Evolutionary conservation across 495 filamentous ascomycete species (phyloP).

Genomic region (Podospora anserina): DNA sequence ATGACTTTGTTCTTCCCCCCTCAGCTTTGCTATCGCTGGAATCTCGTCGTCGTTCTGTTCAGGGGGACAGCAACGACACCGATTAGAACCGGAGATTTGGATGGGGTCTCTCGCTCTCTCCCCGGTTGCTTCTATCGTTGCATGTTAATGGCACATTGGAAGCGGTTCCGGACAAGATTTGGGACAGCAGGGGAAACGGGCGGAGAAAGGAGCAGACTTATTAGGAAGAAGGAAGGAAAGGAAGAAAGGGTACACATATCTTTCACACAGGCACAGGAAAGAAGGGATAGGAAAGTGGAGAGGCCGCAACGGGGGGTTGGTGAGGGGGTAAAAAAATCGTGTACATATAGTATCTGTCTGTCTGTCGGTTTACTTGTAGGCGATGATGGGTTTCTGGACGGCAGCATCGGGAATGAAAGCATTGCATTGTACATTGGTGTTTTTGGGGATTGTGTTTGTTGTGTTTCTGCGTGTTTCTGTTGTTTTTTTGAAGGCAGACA

Average conservation of each 20-base stretch:
- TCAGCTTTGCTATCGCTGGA: not conserved
- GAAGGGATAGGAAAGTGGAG: slow-evolving; percentile 3
- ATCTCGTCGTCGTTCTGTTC: not conserved
- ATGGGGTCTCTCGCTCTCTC: slow-evolving; percentile 1
- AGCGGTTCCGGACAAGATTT: not conserved
- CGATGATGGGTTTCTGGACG: slow-evolving; percentile 17
- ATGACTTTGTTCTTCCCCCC: not conserved
- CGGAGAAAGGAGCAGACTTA: slow-evolving; percentile 5
- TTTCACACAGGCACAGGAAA: not conserved
- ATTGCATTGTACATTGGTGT: slow-evolving; percentile 17
- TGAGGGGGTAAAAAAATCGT: slow-evolving; percentile 9
- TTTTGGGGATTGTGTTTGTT: not conserved
- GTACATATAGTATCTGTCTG: slow-evolving; percentile 27
- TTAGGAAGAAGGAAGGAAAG: not conserved
- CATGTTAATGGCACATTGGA: slow-evolving; percentile 7
- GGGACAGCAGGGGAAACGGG: slow-evolving; percentile 17
- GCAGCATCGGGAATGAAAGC: slow-evolving; percentile 24
- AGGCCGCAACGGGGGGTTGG: not conserved
- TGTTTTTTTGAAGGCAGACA: not conserved
- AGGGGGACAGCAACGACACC: not conserved
- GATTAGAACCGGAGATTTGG: not conserved
- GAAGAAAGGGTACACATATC: slow-evolving; percentile 10
- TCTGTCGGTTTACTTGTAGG: slow-evolving; percentile 9
- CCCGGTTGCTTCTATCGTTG: slow-evolving; percentile 14
- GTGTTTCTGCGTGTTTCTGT: not conserved